Evolutionary conservation across 1,284 basidiomycete species (phyloP), one percentile per base, ranked within the genome.

Genomic region (Coriolopsis trogii): DNA sequence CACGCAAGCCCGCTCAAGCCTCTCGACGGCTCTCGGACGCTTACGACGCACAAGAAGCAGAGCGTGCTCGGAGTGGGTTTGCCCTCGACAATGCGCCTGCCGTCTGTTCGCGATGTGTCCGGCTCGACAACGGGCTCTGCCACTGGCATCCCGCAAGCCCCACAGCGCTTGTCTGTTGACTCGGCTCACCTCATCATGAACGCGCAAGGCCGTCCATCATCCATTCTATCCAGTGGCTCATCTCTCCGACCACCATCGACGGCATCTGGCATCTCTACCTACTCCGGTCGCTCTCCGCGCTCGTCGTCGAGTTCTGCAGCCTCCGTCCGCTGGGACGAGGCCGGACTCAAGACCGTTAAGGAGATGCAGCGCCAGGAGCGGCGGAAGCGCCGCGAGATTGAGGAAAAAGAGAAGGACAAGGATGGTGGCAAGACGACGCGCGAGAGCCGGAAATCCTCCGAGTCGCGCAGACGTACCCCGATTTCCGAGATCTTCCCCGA

Each of bases 291-390:
- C 9, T 63, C 62, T 1, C 52, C 58, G 34, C 68, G 79, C 15
- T 80, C 78, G 3, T 78, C 78, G 1, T 75, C 74, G n/a, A 77
- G 75, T 53, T 76, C 77, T 15, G 72, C 67, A 9, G 76, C 72
- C 15, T 74, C 73, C 33, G 77, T 89, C 6, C 69, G 73, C 40
- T 89, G 87, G 87, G 84, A 87, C 56, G 88, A 89, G 61, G 77
- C 75, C 2, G 77, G 79, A 1, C 57, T 87, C 38, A 72, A 80
- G 61, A 81, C 76, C 1, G 78, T 77, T 4, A 78, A 75, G 55
- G 81, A 82, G 66, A 65, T 67, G 56, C 73, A 80, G 58, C 73
- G 71, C 59, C 71, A 70, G 61, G 81, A 82, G 56, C 69, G 77
- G 51, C 67, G 67, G 29, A 52, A 50, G 18, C 43, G 49, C 16